These are phyloP conservation scores for Laguncularia racemosa DNA, from an alignment of 345 rosid species.

Conservation along the genomic window DNA sequence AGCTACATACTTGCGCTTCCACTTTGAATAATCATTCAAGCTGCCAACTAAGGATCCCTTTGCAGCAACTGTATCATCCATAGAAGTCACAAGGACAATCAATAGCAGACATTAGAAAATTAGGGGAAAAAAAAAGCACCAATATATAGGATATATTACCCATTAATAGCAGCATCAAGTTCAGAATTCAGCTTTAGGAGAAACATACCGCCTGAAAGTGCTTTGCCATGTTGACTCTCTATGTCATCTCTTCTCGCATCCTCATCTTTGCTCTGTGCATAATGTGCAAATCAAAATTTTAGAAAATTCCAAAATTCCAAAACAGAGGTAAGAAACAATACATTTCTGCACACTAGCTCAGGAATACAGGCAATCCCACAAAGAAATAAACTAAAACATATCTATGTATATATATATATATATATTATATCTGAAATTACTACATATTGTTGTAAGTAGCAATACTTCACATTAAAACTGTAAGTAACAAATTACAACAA, in stretches of 20 bases:
- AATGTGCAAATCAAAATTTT: no score
- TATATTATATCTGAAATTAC: no score
- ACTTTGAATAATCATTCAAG: slow-evolving; percentile 37
- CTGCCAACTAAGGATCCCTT: slow-evolving; percentile 27
- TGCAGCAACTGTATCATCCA: slow-evolving; percentile 23
- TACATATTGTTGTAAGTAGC: no score
- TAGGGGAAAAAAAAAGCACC: neutral
- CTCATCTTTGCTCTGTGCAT: slow-evolving; percentile 32
- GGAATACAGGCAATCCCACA: no score
- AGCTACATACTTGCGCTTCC: slow-evolving; percentile 71
- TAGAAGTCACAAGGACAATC: no score
- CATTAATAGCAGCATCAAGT: slow-evolving; percentile 7
- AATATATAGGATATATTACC: neutral
- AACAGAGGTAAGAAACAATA: no score
- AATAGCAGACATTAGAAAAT: neutral
- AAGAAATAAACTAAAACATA: no score
- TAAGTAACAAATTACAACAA: no score
- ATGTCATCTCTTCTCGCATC: slow-evolving; percentile 24
- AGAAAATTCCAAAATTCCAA: no score
- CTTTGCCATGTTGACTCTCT: slow-evolving; percentile 31
- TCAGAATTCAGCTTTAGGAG: slow-evolving; percentile 2
- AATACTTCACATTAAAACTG: no score
- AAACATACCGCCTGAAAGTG: slow-evolving; percentile 19
- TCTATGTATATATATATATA: no score
- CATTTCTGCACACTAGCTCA: no score